Evolutionary conservation across 305 asterid genomes (phyloP).

Genomic region (Rubia tinctorum): DNA sequence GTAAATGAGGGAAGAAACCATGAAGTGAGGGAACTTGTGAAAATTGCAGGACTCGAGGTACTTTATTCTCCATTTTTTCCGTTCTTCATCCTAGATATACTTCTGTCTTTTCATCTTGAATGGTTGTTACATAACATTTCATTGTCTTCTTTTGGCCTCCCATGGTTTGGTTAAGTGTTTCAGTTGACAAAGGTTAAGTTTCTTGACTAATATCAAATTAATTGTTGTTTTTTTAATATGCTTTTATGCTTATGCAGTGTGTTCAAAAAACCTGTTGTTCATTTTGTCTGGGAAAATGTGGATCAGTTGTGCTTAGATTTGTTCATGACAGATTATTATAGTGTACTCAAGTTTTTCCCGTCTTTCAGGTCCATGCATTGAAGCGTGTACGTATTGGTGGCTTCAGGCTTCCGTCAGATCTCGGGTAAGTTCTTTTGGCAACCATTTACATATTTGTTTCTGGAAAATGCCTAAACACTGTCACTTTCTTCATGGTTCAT

Average conservation of each 20-base stretch:
- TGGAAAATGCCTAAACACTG: background rate
- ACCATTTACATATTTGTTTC: background rate
- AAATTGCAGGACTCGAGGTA: conserved; percentile 98
- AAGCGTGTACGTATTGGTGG: conserved; percentile 92
- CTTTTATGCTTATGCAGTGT: background rate
- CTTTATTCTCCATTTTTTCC: conserved; percentile 12
- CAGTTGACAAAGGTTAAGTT: background rate
- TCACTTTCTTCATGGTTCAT: background rate
- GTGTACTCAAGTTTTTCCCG: background rate
- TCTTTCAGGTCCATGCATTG: conserved; percentile 72
- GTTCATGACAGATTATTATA: background rate
- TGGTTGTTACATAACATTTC: background rate
- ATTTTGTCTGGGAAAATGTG: background rate
- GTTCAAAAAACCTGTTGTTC: background rate
- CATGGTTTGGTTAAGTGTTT: background rate
- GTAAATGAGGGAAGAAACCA: conserved; percentile 98
- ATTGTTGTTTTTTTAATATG: background rate
- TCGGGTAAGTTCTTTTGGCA: conserved; percentile 52
- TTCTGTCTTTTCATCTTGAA: conserved; percentile 8
- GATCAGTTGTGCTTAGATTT: background rate
- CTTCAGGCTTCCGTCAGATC: conserved; percentile 91
- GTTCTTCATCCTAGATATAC: conserved; percentile 5
- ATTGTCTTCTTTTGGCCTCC: background rate
- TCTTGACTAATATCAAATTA: background rate
- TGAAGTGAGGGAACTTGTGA: conserved; percentile 96